phyloP scores from a whole-genome alignment of 306 rosid species.

The Sicyos baderoa region DNA sequence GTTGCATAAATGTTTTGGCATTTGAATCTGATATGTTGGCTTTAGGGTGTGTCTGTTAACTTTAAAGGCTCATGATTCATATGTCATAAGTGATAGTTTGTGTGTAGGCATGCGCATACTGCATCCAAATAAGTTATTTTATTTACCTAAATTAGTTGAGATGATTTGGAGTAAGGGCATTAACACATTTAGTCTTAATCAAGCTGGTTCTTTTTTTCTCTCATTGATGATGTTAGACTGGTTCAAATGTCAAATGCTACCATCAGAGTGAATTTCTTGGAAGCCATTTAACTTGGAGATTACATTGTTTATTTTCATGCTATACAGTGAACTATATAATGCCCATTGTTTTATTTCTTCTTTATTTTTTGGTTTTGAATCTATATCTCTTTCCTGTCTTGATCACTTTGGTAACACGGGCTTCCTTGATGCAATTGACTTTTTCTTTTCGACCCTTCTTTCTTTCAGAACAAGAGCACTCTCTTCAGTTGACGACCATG shows the following conservation, averaged over 20 bases:
- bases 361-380: neutral
- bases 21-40: neutral
- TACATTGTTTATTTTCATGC: neutral
- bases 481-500: slow-evolving; percentile 35
- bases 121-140: neutral
- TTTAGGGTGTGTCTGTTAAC: neutral
- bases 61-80: slow-evolving; percentile 3
- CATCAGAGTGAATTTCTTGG: neutral
- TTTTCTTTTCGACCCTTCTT: slow-evolving; percentile 24
- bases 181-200: neutral
- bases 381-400: neutral
- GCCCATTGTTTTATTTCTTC: neutral
- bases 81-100: neutral
- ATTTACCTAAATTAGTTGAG: neutral
- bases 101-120: neutral
- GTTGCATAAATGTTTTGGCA: neutral
- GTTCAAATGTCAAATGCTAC: neutral
- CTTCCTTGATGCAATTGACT: slow-evolving; percentile 16
- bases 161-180: neutral
- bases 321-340: neutral
- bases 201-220: neutral
- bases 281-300: neutral
- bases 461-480: slow-evolving; percentile 44
- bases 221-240: neutral
- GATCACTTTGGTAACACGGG: neutral